Conservation (phyloP, 75 land plant genomes). For the Sequoiadendron giganteum region DNA sequence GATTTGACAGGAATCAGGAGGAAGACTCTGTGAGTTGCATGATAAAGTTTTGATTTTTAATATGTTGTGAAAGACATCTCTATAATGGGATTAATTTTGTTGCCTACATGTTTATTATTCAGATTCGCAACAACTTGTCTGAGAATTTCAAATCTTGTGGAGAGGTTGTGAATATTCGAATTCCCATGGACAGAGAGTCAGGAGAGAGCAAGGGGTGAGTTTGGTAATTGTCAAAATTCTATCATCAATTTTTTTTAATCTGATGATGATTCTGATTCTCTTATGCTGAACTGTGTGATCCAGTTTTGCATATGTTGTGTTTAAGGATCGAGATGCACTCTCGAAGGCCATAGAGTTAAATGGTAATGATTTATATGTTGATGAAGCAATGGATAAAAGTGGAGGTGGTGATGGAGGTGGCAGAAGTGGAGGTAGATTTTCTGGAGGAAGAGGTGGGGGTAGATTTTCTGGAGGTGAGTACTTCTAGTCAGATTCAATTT, state of each 20-base stretch:
- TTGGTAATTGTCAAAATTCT: not conserved
- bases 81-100: not conserved
- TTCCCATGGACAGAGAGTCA: slow-evolving; percentile 80
- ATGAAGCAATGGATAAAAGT: slow-evolving; percentile 46
- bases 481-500: not conserved
- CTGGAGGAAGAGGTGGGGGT: slow-evolving; percentile 28
- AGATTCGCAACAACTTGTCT: slow-evolving; percentile 55
- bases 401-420: slow-evolving; percentile 26
- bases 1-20: slow-evolving; percentile 67
- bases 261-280: not conserved
- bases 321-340: slow-evolving; percentile 26
- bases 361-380: slow-evolving; percentile 41
- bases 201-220: slow-evolving; percentile 78
- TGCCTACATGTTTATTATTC: not conserved
- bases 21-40: slow-evolving; percentile 55
- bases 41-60: not conserved
- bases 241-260: not conserved
- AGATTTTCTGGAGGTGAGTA: slow-evolving; percentile 18
- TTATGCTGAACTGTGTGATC: not conserved
- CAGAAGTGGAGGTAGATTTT: slow-evolving; percentile 17
- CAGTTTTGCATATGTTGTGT: slow-evolving; percentile 60
- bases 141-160: slow-evolving; percentile 83
- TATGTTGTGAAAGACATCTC: not conserved
- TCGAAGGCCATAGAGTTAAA: slow-evolving; percentile 48
- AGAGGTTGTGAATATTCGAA: slow-evolving; percentile 45